These are phyloP conservation scores for Talaromyces sp. DNA, from an alignment of 2,329 filamentous ascomycete genomes.

Conservation along the genomic window DNA sequence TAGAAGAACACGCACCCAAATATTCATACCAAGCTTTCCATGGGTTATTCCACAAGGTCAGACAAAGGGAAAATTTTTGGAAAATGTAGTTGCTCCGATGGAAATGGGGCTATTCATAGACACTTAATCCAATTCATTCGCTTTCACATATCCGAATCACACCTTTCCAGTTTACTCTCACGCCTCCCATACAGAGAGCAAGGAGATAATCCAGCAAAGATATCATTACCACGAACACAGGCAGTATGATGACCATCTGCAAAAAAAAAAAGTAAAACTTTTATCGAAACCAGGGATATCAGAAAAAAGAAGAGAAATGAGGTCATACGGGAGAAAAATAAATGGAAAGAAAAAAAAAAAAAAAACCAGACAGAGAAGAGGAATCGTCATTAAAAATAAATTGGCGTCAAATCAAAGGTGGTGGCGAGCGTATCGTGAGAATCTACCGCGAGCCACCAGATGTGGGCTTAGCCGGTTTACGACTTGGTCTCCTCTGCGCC, in stretches of 20 bases:
- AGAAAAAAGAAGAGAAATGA: constrained; percentile 26
- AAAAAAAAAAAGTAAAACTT: constrained; percentile 29
- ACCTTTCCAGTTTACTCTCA: not conserved
- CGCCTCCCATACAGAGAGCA: not conserved
- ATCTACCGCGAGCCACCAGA: constrained; percentile 7
- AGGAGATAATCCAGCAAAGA: not conserved
- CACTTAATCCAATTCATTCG: not conserved
- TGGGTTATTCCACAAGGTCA: not conserved
- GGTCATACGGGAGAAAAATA: constrained; percentile 17
- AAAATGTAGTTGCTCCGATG: not conserved
- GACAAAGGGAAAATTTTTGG: not conserved
- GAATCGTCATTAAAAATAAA: constrained; percentile 12
- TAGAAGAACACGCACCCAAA: not conserved
- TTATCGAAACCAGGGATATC: constrained; percentile 38
- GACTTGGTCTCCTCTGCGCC: constrained; percentile 37
- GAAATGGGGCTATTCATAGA: not conserved
- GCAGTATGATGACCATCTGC: not conserved
- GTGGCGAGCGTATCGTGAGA: not conserved
- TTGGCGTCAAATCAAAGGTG: constrained; percentile 8
- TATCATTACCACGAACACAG: constrained; percentile 1
- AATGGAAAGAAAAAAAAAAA: constrained; percentile 5
- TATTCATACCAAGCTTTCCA: not conserved
- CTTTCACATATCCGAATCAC: not conserved
- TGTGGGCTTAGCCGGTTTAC: constrained; percentile 19
- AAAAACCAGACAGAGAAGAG: constrained; percentile 9